A percentile compares a stretch with the other conserved stretches of the same genome.
Evolutionary conservation across 108 stramenopile genomes (phyloP).

Genomic region (Skeletonema grethae): DNA sequence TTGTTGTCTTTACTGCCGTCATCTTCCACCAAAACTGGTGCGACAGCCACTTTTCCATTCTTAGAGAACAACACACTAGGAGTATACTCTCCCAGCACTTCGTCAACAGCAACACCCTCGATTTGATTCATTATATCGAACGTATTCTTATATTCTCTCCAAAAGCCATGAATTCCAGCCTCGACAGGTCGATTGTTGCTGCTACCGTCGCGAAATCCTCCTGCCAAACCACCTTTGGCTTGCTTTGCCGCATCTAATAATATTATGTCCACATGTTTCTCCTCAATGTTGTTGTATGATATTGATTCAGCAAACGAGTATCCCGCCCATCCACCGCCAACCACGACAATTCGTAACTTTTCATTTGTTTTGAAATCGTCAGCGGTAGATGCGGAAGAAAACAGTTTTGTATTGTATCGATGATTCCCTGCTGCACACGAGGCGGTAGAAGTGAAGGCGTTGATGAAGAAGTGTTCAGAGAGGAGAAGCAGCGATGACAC

Average conservation of each 20-base stretch:
- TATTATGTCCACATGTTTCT: constrained; percentile 50
- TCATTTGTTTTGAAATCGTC: neutral
- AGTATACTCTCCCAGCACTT: constrained; percentile 68
- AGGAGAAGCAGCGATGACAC: neutral
- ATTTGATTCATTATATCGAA: constrained; percentile 70
- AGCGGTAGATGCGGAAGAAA: neutral
- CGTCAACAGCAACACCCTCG: constrained; percentile 63
- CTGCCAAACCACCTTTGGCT: constrained; percentile 70
- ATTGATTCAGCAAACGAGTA: constrained; percentile 53
- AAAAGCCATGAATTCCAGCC: constrained; percentile 89
- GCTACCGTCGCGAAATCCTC: constrained; percentile 53
- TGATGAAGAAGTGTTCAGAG: neutral
- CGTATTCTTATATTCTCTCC: constrained; percentile 86
- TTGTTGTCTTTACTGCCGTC: neutral
- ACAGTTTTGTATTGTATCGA: neutral
- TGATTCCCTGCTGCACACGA: neutral
- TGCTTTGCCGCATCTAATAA: constrained; percentile 73
- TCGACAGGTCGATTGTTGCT: constrained; percentile 64
- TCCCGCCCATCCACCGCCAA: constrained; percentile 89
- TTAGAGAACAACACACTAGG: constrained; percentile 70
- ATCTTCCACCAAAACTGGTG: constrained; percentile 65
- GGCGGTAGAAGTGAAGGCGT: neutral
- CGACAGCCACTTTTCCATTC: constrained; percentile 73
- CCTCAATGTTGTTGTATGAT: constrained; percentile 24
- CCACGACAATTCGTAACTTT: constrained; percentile 51